A percentile compares a stretch with the other conserved stretches of the same genome.
Conservation (phyloP, 2,329 filamentous ascomycete genomes). For the Atkinsonella hypoxylon region DNA sequence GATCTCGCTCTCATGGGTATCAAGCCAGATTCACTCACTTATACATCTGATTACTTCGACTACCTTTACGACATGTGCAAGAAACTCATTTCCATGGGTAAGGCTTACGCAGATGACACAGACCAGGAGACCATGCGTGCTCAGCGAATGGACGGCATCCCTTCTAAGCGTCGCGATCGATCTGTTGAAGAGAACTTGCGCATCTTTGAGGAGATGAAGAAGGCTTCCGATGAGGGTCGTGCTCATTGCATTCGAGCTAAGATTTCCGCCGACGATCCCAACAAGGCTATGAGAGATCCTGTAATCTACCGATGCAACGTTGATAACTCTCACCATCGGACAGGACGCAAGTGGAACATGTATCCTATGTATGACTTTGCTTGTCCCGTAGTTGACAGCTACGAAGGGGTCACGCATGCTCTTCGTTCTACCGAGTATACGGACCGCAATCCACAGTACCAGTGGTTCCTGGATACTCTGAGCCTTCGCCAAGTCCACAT, state of each 20-base stretch:
- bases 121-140: constrained; percentile 78
- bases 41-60: constrained; percentile 94
- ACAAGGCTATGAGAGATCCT: constrained; percentile 92
- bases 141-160: constrained; percentile 72
- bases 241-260: constrained; percentile 91
- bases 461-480: constrained; percentile 70
- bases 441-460: constrained; percentile 75
- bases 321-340: constrained; percentile 59
- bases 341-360: constrained; percentile 69
- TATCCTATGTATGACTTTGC: constrained; percentile 84
- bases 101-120: constrained; percentile 92
- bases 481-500: constrained; percentile 66
- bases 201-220: constrained; percentile 90
- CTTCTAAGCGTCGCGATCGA: constrained; percentile 69
- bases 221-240: constrained; percentile 63
- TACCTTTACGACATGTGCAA: constrained; percentile 78
- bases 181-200: constrained; percentile 72
- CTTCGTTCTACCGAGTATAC: constrained; percentile 79
- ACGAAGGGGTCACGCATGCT: constrained; percentile 76
- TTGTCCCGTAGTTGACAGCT: constrained; percentile 67
- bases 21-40: constrained; percentile 73
- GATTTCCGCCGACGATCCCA: constrained; percentile 81
- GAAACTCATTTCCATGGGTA: constrained; percentile 71
- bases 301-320: constrained; percentile 91
- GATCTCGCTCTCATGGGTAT: constrained; percentile 87